Percentiles rank a stretch among this genome's conserved stretches.
Conservation (phyloP, 805 yeast genomes). For the Starmerella bacillaris region DNA sequence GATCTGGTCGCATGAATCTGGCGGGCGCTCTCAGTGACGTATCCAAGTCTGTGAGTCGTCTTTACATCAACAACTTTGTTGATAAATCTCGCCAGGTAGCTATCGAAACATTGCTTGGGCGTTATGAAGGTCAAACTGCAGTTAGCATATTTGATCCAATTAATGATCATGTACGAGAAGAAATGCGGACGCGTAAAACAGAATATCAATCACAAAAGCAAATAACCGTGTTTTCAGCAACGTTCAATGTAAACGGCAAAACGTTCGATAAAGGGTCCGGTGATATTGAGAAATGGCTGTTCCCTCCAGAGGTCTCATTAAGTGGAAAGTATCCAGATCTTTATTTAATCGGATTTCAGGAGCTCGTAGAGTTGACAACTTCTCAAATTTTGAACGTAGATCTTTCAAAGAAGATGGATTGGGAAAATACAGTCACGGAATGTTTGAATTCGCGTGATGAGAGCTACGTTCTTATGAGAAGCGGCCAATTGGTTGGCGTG, state of each 20-base stretch:
- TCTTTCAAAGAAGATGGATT: conserved; percentile 51
- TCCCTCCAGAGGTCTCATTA: conserved; percentile 32
- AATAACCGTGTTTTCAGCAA: conserved; percentile 58
- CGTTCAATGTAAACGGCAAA: conserved; percentile 74
- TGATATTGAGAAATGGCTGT: conserved; percentile 63
- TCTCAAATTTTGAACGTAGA: conserved; percentile 79
- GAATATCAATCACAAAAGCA: conserved; percentile 44
- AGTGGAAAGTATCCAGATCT: conserved; percentile 41
- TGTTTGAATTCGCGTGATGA: conserved; percentile 40
- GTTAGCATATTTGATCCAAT: conserved; percentile 78
- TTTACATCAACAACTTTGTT: conserved; percentile 89
- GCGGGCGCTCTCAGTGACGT: conserved; percentile 97
- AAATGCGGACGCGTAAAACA: conserved; percentile 32
- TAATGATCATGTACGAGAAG: conserved; percentile 59
- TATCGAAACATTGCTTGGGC: conserved; percentile 72
- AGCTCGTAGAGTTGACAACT: conserved; percentile 81
- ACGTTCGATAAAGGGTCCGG: conserved; percentile 16
- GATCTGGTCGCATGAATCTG: conserved; percentile 88
- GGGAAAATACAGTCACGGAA: conserved; percentile 53
- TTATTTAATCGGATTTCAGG: conserved; percentile 83
- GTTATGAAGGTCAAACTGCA: conserved; percentile 47
- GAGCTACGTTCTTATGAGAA: conserved; percentile 50
- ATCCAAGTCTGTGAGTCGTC: conserved; percentile 82
- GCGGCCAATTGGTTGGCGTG: conserved; percentile 83
- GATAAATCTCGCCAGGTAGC: conserved; percentile 82